Conservation (phyloP, 305 asterid genomes). For the Fraxinus paxiana region DNA sequence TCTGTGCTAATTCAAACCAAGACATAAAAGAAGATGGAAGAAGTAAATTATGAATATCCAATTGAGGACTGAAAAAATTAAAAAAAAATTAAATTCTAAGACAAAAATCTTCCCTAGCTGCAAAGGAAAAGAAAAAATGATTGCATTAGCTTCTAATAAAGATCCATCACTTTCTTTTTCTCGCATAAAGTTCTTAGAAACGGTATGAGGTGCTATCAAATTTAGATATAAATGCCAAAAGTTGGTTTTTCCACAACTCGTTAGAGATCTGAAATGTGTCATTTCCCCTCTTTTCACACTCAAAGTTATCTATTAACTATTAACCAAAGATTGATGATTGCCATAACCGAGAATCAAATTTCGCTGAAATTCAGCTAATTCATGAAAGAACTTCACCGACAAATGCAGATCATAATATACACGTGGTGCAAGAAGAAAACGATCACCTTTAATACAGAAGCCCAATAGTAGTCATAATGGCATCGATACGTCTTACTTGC, state of each 20-base stretch:
- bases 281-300: background rate
- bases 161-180: background rate
- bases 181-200: background rate
- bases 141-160: background rate
- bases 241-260: background rate
- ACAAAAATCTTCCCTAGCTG: background rate
- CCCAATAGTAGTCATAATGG: constrained; percentile 93
- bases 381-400: background rate
- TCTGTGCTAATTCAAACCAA: background rate
- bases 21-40: background rate
- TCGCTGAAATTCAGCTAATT: background rate
- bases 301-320: background rate
- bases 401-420: background rate
- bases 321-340: constrained; percentile 1
- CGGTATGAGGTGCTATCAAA: background rate
- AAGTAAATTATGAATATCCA: background rate
- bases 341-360: background rate
- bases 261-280: background rate
- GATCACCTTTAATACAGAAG: constrained; percentile 83
- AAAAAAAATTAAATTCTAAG: background rate
- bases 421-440: constrained; percentile 14
- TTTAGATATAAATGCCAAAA: background rate
- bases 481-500: constrained; percentile 76
- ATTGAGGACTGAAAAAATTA: background rate
- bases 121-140: background rate